Evolutionary conservation across 495 filamentous ascomycete species (phyloP), one percentile per base, ranked within the genome.

Genomic region (Lichina pygmaea): DNA sequence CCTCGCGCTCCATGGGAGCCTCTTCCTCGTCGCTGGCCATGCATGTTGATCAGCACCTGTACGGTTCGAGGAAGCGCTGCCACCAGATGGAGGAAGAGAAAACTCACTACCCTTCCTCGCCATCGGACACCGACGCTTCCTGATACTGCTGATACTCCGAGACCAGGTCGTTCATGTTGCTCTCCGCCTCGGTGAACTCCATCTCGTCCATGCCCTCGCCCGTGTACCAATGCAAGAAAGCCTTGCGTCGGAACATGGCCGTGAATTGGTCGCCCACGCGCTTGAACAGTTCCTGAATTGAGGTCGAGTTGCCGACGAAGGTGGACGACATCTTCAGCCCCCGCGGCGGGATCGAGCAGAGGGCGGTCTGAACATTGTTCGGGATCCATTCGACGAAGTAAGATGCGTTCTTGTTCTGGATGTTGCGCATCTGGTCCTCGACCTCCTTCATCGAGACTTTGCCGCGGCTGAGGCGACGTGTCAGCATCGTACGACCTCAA

Each of bases 141-240:
- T 99, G 89, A 74, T 99, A 99, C 64, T 99, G 91, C 75, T 99
- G 89, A 73, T 99, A 99, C 64, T 99, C 89, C 48, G 86, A 93
- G 51, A 99, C 89, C 63, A 99, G 69, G 65, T 99, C 89, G 71
- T 95, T 99, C 89, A 99, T 99, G 72, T 99, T 99, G 71, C 80
- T 86, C 80, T 99, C 89, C 56, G 89, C 89, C 74, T 95, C 91
- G 61, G 89, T 95, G 68, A 99, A 99, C 71, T 99, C 89, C 89
- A 95, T 95, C 79, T 99, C 89, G 69, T 99, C 89, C 89, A 99
- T 99, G 71, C 89, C 89, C 77, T 99, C 89, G 60, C 86, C 85
- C 75, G 89, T 99, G 67, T 99, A 99, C 89, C 89, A 99, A 76
- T 95, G 89, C 79, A 99, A 82, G 86, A 99, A 99, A 76, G 89